Conservation (phyloP, 2,329 filamentous ascomycete genomes). For the Neonectria sp. region DNA sequence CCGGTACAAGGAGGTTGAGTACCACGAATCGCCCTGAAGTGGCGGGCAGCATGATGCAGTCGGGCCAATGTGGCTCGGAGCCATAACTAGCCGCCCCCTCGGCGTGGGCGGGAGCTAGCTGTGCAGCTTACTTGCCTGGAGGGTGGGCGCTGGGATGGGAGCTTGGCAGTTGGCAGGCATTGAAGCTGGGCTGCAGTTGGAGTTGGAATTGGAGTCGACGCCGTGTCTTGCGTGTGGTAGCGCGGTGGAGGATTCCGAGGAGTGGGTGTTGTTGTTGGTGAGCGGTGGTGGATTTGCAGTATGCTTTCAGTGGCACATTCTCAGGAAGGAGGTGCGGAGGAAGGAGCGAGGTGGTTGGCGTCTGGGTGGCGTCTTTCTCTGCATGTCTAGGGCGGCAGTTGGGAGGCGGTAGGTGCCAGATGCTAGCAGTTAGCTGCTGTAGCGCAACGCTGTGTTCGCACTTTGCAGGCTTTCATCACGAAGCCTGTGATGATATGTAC, state of each 20-base stretch:
- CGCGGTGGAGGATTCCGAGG: conserved; percentile 15
- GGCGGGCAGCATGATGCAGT: conserved; percentile 22
- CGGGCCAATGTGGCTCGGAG: conserved; percentile 10
- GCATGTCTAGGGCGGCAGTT: conserved; percentile 1
- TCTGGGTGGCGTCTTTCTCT: conserved; percentile 3
- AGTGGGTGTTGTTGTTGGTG: conserved; percentile 18
- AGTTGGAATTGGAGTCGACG: conserved; percentile 3
- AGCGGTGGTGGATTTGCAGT: background rate
- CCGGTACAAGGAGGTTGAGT: conserved; percentile 14
- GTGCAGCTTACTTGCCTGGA: conserved; percentile 7
- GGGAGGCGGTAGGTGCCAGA: background rate
- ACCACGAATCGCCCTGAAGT: conserved; percentile 9
- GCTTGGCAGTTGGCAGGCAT: background rate
- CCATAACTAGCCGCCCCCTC: background rate
- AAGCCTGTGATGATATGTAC: background rate
- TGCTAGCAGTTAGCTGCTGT: conserved; percentile 1
- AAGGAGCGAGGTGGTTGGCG: conserved; percentile 11
- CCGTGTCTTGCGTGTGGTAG: conserved; percentile 12
- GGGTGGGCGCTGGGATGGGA: conserved; percentile 3
- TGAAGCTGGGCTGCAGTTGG: conserved; percentile 6
- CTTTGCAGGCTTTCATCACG: background rate
- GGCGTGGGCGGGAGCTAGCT: conserved; percentile 14
- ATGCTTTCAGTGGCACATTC: conserved; percentile 14
- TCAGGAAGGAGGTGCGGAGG: conserved; percentile 7
- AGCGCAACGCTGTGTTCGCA: conserved; percentile 1